Conservation (phyloP, 768 basidiomycete genomes). For the Kwoniella pini region DNA sequence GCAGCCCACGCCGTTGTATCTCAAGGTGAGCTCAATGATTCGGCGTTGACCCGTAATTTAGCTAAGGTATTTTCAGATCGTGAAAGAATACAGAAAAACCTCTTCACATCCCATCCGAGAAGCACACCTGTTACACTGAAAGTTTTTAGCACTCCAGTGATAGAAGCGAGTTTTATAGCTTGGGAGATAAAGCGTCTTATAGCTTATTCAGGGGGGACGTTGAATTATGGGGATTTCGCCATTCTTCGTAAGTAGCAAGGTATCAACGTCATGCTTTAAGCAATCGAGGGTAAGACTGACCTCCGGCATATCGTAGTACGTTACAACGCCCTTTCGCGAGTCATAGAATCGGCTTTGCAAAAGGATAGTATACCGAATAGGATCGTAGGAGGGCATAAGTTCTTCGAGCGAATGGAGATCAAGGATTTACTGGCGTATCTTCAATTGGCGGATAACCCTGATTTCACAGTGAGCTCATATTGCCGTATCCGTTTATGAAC, state of each 20-base stretch:
- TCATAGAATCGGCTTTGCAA: slow-evolving; percentile 73
- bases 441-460: slow-evolving; percentile 72
- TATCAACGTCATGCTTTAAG: too few relatives aligned
- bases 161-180: slow-evolving; percentile 72
- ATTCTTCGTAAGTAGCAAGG: slow-evolving; percentile 66
- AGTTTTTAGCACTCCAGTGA: slow-evolving; percentile 57
- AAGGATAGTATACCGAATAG: slow-evolving; percentile 74
- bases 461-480: slow-evolving; percentile 45
- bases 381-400: slow-evolving; percentile 77
- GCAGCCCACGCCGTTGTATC: slow-evolving; percentile 75
- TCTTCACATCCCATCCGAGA: slow-evolving; percentile 67
- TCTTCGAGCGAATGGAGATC: slow-evolving; percentile 81
- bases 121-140: slow-evolving; percentile 67
- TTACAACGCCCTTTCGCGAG: slow-evolving; percentile 75
- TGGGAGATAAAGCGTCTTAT: slow-evolving; percentile 73
- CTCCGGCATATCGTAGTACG: slow-evolving; percentile 61
- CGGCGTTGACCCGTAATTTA: neutral
- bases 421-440: slow-evolving; percentile 81
- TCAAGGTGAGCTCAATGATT: slow-evolving; percentile 65
- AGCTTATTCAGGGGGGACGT: slow-evolving; percentile 70
- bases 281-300: too few relatives aligned
- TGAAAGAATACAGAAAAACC: slow-evolving; percentile 70
- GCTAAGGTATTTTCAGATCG: slow-evolving; percentile 61
- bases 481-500: too few relatives aligned
- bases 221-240: slow-evolving; percentile 75